phyloP scores from a whole-genome alignment of 495 filamentous ascomycete species.

The Neurospora sp. region DNA sequence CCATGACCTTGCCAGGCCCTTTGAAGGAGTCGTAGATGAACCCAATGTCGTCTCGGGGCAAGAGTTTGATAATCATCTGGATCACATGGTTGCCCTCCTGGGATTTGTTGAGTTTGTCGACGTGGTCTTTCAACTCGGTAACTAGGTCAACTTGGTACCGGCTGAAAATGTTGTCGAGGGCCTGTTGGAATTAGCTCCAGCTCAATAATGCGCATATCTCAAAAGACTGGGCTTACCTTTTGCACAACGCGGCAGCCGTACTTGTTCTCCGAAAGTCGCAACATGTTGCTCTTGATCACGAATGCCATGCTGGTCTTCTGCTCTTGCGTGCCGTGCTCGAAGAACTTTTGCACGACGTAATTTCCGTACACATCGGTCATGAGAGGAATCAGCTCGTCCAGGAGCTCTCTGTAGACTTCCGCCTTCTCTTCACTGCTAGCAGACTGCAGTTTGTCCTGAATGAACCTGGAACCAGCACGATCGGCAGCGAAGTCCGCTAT shows the following conservation, averaged over 20 bases:
- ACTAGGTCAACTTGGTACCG: conserved; percentile 84
- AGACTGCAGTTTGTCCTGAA: conserved; percentile 87
- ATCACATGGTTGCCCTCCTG: conserved; percentile 97
- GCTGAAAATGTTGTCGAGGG: conserved; percentile 80
- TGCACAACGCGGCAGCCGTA: conserved; percentile 96
- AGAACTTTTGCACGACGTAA: conserved; percentile 97
- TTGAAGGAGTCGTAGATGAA: conserved; percentile 84
- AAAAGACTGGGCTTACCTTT: conserved; percentile 47
- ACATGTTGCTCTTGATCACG: conserved; percentile 76
- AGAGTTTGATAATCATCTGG: conserved; percentile 86
- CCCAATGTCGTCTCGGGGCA: conserved; percentile 69
- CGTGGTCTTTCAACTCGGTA: conserved; percentile 68
- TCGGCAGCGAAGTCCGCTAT: conserved; percentile 94
- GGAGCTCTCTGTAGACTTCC: conserved; percentile 81
- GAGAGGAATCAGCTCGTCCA: conserved; percentile 69
- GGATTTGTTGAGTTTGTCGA: conserved; percentile 74
- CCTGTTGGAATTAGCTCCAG: conserved; percentile 37
- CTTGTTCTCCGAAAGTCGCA: conserved; percentile 74
- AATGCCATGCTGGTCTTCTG: conserved; percentile 83
- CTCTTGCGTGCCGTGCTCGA: conserved; percentile 88
- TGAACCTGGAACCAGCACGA: conserved; percentile 90
- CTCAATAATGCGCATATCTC: neutral
- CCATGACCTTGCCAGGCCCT: conserved; percentile 54
- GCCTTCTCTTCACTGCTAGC: conserved; percentile 97
- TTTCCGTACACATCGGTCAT: conserved; percentile 98